Evolutionary conservation across 116 monocot genomes (phyloP).

Genomic region (Zostera marina): DNA sequence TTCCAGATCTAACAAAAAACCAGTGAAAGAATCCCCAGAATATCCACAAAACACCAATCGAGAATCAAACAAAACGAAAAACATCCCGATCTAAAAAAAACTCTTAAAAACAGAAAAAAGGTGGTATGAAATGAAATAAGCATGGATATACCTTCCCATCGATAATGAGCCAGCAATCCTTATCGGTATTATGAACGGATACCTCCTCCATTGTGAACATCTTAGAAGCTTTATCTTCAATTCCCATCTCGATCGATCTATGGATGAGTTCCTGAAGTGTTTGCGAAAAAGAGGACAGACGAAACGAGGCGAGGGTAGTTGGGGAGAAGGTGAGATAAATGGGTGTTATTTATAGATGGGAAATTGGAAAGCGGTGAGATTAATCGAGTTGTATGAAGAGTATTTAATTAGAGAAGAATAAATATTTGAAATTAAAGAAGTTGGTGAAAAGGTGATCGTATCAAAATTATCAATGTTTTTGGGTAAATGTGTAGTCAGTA

Average conservation of each 20-base stretch:
- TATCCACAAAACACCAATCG: background rate
- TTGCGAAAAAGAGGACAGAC: too few relatives aligned
- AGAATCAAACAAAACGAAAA: background rate
- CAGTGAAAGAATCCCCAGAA: background rate
- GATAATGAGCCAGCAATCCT: conserved; percentile 18
- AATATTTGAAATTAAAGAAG: too few relatives aligned
- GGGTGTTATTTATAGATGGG: too few relatives aligned
- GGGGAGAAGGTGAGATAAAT: too few relatives aligned
- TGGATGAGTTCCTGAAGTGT: too few relatives aligned
- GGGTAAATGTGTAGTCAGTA: too few relatives aligned
- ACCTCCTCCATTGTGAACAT: conserved; percentile 12
- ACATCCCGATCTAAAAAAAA: background rate
- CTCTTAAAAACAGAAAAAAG: background rate
- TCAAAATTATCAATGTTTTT: too few relatives aligned
- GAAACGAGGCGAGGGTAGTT: too few relatives aligned
- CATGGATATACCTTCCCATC: conserved; percentile 9
- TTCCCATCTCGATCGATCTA: background rate
- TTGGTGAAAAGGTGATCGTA: too few relatives aligned
- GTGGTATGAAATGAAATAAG: background rate
- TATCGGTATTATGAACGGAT: conserved; percentile 3
- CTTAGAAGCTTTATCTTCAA: background rate
- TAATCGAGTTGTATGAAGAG: too few relatives aligned
- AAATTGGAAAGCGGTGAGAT: too few relatives aligned
- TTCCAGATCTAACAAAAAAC: background rate
- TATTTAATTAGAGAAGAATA: too few relatives aligned